Evolutionary conservation across 371 early-diverging fungal genomes (phyloP), one percentile per base, ranked within the genome.

Genomic region (Vairimorpha ceranae): DNA sequence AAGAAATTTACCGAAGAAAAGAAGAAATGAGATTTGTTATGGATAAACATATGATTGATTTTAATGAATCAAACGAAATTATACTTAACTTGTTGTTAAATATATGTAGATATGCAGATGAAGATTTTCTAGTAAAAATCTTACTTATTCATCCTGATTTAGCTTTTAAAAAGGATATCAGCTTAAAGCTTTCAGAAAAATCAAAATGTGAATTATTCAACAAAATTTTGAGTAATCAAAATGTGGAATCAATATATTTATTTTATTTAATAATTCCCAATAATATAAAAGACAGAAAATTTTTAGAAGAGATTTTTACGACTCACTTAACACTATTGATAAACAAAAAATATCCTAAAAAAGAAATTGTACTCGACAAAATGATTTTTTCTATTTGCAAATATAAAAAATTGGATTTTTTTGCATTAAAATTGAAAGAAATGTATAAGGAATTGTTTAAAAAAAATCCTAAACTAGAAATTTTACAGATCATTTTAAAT

Each of bases 101-200:
- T 46, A 59, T 77, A 14, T 25, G 12, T 7, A 38, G 30, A 38
- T 27, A 46, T 67, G 64, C 52, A 32, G 64, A 70, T 17, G 51
- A 69, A 29, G 72, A 75, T 0, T 63, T 72, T 52, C 7, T 51
- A 19, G 17, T 30, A 19, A 70, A 75, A 36, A 66, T 78, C 4
- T 56, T 69, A 4, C 46, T 36, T 56, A 75, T 74, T n/a, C 43
- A 64, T 52, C 79, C 79, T 0, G 56, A 65, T 19, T 10, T 78
- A 41, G 65, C 56, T 38, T 23, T 48, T 12, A 59, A 27, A 30
- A 51, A 65, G 30, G 30, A 38, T 15, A 15, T 69, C n/a, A 45
- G 32, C 8, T 32, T 36, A 4, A 36, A 23, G 10, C 38, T 70
- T 48, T 66, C 60, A 1, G 64, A 70, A 52, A 69, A 63, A 10